Base-by-base conservation (phyloP, 176 grass and related monocot species). In the Aegilops tauschii region DNA sequence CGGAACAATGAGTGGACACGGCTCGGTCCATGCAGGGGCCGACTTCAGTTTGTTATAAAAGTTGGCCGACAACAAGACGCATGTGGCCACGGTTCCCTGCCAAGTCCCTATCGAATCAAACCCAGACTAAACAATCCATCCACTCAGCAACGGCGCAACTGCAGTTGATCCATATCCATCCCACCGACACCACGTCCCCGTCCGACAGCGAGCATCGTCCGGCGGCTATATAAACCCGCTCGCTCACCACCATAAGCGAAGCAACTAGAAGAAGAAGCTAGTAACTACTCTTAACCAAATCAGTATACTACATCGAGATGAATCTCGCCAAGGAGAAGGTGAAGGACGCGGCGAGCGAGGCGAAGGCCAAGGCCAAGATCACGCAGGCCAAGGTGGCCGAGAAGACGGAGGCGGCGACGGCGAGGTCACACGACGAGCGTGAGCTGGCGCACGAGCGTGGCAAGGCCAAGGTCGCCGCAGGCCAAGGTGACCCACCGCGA, bases 281-380 rank as follows among this genome's bases (percentile, higher is more conserved):
- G 3, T 61, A 62, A 4, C 59, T 4, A 1, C 59, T 62, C 58
- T 49, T 21, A 61, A 3, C 56, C 56, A 61, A 61, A 61, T 61
- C 18, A 61, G 25, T 9, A 59, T 23, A 61, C 20, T 5, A 52
- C 0, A 62, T 25, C 59, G 1, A 62, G 21, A 62, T 62, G 59
- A 21, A 62, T 62, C 59, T 23, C 21, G 8, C 52, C 4, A 92
- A 87, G 73, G 84, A 78, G 72, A 94, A 92, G 75, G 73, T 54
- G 65, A 92, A 94, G 90, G 87, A 92, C 72, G 42, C 56, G 4
- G 72, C 29, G 45, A 94, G 93, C 87, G 42, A 37, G 0, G 84
- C 78, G 4, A 94, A 90, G 77, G 77, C 83, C 4, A 94, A 90
- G 87, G 45, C 67, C 13, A 93, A 91, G 79, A 49, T 86, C 79